Evolutionary conservation across 805 yeast species (phyloP).

Genomic region (Ascoidea asiatica): DNA sequence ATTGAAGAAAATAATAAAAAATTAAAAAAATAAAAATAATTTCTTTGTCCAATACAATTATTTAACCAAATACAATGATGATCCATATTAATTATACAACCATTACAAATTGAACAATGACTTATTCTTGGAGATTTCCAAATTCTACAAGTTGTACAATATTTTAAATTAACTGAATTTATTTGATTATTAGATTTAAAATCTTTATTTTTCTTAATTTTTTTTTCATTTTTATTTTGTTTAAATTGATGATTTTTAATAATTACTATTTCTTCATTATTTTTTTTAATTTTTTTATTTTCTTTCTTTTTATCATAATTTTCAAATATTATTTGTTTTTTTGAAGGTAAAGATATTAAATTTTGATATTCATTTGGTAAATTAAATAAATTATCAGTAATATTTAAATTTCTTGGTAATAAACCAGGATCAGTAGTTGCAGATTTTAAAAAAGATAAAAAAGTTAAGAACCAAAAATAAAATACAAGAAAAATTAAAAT

Average conservation of each 20-base stretch:
- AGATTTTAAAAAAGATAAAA: constrained; percentile 36
- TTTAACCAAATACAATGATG: constrained; percentile 62
- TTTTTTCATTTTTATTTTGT: not conserved
- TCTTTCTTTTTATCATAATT: not conserved
- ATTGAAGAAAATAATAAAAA: constrained; percentile 30
- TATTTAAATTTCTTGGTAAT: constrained; percentile 53
- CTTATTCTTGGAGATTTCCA: constrained; percentile 72
- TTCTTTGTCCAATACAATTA: constrained; percentile 66
- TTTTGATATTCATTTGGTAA: constrained; percentile 48
- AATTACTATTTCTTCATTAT: not conserved
- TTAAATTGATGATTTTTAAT: not conserved
- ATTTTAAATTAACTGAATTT: constrained; percentile 32
- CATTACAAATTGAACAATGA: constrained; percentile 61
- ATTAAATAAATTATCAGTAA: constrained; percentile 24
- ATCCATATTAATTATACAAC: constrained; percentile 51
- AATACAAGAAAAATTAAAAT: constrained; percentile 40
- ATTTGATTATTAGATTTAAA: constrained; percentile 3
- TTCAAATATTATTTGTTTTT: constrained; percentile 1
- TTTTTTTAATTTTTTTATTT: not conserved
- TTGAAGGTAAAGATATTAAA: constrained; percentile 33
- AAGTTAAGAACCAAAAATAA: constrained; percentile 42
- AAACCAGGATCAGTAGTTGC: constrained; percentile 59
- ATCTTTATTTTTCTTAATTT: too few relatives aligned
- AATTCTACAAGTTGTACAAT: constrained; percentile 50
- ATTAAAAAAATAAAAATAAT: constrained; percentile 45